Percentiles rank a stretch among this genome's conserved stretches.
Conservation (phyloP, 2,329 filamentous ascomycete species). For the Verticillium longisporum region DNA sequence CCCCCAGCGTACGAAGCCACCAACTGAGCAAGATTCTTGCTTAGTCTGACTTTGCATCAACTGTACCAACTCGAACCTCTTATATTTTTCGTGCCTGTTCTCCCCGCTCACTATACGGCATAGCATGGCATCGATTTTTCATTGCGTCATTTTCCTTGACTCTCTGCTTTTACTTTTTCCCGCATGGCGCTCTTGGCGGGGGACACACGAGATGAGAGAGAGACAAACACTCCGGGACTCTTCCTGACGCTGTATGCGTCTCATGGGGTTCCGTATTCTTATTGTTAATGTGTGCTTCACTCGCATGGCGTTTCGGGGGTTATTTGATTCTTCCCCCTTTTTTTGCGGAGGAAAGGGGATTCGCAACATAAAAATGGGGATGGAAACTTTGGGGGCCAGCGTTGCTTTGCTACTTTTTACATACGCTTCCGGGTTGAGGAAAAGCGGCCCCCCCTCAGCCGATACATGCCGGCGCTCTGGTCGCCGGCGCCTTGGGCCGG, state of each 20-base stretch:
- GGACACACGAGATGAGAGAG: neutral
- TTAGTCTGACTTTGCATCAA: constrained; percentile 8
- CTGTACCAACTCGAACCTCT: constrained; percentile 5
- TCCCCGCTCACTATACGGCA: neutral
- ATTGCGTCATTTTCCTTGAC: constrained; percentile 5
- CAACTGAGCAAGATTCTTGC: constrained; percentile 24
- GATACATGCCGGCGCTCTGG: constrained; percentile 3
- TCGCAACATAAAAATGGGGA: constrained; percentile 1
- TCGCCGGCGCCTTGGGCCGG: neutral
- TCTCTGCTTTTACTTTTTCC: constrained; percentile 5
- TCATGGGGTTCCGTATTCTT: neutral
- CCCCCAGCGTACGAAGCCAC: constrained; percentile 56
- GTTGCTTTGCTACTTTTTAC: constrained; percentile 5
- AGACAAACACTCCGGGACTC: neutral
- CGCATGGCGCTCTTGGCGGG: constrained; percentile 9
- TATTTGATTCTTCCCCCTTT: neutral
- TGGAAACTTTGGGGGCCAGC: constrained; percentile 7
- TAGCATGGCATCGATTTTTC: constrained; percentile 5
- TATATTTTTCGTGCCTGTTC: neutral
- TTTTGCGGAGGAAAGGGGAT: constrained; percentile 8
- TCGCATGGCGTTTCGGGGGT: constrained; percentile 10
- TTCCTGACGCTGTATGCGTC: neutral
- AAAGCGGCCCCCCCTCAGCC: constrained; percentile 3
- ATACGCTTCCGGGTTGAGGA: constrained; percentile 10
- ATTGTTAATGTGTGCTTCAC: constrained; percentile 11